A percentile compares a stretch with the other conserved stretches of the same genome.
Evolutionary conservation across 345 rosid genomes (phyloP).

Genomic region (Durio zibethinus): DNA sequence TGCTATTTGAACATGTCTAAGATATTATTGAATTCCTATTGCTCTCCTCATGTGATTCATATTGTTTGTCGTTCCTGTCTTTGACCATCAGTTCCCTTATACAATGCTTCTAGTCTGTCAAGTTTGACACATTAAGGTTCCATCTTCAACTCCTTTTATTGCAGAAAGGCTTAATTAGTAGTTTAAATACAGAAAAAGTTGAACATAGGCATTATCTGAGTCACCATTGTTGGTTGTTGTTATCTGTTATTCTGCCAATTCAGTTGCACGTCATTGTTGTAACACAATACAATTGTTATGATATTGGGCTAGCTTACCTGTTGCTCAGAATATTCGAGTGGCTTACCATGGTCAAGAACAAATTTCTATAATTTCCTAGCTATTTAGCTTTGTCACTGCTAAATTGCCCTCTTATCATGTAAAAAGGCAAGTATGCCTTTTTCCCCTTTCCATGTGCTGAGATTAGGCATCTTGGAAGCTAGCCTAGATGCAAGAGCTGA

Average conservation of each 20-base stretch:
- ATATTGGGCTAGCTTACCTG: background rate
- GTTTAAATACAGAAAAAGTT: background rate
- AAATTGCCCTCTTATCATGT: background rate
- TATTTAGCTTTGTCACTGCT: background rate
- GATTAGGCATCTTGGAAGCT: slow-evolving; percentile 34
- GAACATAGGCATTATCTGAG: background rate
- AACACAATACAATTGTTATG: background rate
- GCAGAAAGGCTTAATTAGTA: background rate
- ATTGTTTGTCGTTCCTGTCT: background rate
- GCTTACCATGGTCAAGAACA: background rate
- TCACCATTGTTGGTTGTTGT: background rate
- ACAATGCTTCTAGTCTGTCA: background rate
- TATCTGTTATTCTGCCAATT: background rate
- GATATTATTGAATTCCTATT: background rate
- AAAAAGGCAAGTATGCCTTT: background rate
- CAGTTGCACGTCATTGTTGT: background rate
- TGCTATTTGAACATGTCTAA: background rate
- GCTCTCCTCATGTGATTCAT: background rate
- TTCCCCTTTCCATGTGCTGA: background rate
- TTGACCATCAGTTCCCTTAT: background rate
- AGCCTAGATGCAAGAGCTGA: background rate
- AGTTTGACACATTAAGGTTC: background rate
- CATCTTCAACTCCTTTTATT: background rate
- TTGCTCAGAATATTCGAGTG: background rate
- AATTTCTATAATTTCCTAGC: background rate